phyloP scores from a whole-genome alignment of 2,329 filamentous ascomycete species.

The Colletotrichum cuscutae region DNA sequence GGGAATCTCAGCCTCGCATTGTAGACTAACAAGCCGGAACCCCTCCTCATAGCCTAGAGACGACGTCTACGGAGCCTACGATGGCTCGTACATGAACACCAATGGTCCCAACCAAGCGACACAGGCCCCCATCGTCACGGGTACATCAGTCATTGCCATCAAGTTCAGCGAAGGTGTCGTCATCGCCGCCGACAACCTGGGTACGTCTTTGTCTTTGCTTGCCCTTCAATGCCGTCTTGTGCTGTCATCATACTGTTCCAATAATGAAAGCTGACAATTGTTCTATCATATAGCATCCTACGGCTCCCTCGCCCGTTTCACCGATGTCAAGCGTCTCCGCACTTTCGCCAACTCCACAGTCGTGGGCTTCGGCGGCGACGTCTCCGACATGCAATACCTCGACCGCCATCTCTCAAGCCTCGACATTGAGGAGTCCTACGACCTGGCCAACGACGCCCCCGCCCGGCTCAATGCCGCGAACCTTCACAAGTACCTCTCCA shows the following conservation, averaged over 20 bases:
- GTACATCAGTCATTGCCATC: slow-evolving; percentile 92
- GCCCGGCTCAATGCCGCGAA: slow-evolving; percentile 84
- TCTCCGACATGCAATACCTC: slow-evolving; percentile 99
- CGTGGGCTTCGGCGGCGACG: slow-evolving; percentile 94
- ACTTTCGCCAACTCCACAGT: slow-evolving; percentile 86
- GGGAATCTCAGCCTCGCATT: slow-evolving; percentile 17
- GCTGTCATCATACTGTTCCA: not conserved
- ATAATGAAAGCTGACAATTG: slow-evolving; percentile 22
- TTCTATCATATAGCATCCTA: slow-evolving; percentile 83
- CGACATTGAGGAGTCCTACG: slow-evolving; percentile 90
- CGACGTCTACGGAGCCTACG: slow-evolving; percentile 95
- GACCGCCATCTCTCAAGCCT: slow-evolving; percentile 90
- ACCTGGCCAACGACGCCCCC: slow-evolving; percentile 53
- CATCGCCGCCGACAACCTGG: slow-evolving; percentile 96
- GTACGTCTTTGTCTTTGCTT: slow-evolving; percentile 57
- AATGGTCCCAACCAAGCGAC: slow-evolving; percentile 84
- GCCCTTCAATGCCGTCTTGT: not conserved
- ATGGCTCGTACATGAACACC: slow-evolving; percentile 82
- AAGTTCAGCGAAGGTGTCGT: slow-evolving; percentile 98
- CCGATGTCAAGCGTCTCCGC: slow-evolving; percentile 94
- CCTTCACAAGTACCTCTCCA: slow-evolving; percentile 94
- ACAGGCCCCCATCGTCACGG: slow-evolving; percentile 92
- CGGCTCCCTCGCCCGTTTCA: slow-evolving; percentile 95
- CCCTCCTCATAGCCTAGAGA: slow-evolving; percentile 80
- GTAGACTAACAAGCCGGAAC: slow-evolving; percentile 34